A percentile compares a stretch with the other conserved stretches of the same genome.
Conservation (phyloP, 2,329 filamentous ascomycete species). For the Fusarium tjaetaba region DNA sequence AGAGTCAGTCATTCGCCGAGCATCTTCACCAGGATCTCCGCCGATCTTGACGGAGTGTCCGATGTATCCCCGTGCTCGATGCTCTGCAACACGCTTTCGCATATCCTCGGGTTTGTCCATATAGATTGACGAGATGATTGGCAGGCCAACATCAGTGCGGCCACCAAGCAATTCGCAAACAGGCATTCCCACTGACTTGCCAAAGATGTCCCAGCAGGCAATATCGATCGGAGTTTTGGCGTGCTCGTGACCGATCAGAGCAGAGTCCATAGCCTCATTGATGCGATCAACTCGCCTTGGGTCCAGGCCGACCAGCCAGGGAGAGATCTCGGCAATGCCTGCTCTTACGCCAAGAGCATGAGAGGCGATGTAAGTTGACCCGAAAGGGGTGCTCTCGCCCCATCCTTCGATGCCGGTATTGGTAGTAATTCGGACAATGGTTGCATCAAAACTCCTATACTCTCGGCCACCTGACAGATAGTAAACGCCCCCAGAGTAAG, state of each 20-base stretch:
- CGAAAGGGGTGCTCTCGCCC: conserved; percentile 37
- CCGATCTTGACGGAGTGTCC: conserved; percentile 33
- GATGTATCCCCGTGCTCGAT: conserved; percentile 21
- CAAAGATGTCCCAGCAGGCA: conserved; percentile 35
- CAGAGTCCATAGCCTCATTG: conserved; percentile 32
- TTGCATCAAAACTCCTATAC: conserved; percentile 28
- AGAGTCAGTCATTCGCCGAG: conserved; percentile 23
- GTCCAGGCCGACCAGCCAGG: conserved; percentile 25
- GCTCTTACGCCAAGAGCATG: conserved; percentile 32
- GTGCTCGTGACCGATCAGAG: conserved; percentile 25
- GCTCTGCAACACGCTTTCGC: conserved; percentile 18
- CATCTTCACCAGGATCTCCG: conserved; percentile 19
- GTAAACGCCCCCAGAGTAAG: conserved; percentile 29
- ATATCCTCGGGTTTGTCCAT: conserved; percentile 28
- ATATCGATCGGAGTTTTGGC: conserved; percentile 32
- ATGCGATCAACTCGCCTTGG: conserved; percentile 29
- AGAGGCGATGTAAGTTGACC: conserved; percentile 28
- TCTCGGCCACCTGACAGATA: conserved; percentile 26
- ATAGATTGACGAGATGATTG: conserved; percentile 33
- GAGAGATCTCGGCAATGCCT: conserved; percentile 27
- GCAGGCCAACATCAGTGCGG: conserved; percentile 17
- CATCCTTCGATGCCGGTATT: conserved; percentile 33
- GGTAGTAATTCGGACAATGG: conserved; percentile 35
- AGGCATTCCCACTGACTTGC: conserved; percentile 29
- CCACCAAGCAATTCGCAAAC: conserved; percentile 36